A percentile compares a stretch with the other conserved stretches of the same genome.
Evolutionary conservation across 2,329 filamentous ascomycete species (phyloP).

Genomic region (Trichoderma sp.): DNA sequence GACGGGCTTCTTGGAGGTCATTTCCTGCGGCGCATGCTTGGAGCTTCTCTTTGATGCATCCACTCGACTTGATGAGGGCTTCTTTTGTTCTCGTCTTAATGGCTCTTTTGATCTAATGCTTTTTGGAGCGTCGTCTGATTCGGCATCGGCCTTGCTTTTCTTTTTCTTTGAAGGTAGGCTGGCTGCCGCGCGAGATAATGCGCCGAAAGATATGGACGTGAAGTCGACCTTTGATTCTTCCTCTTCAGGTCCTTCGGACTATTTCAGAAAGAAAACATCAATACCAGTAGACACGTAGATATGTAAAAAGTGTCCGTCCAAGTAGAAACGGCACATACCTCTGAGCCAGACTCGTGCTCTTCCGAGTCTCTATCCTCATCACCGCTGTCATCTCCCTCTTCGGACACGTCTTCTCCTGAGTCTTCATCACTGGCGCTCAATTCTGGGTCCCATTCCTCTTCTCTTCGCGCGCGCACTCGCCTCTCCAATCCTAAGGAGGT

Average conservation of each 20-base stretch:
- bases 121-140: conserved; percentile 38
- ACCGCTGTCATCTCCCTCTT: conserved; percentile 39
- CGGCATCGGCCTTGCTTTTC: conserved; percentile 37
- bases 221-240: conserved; percentile 49
- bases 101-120: not conserved
- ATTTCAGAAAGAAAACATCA: not conserved
- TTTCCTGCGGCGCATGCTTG: conserved; percentile 87
- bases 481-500: conserved; percentile 45
- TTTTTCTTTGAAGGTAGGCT: conserved; percentile 53
- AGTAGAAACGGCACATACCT: conserved; percentile 32
- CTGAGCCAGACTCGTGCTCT: conserved; percentile 34
- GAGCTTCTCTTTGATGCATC: conserved; percentile 53
- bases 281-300: not conserved
- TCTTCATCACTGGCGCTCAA: conserved; percentile 41
- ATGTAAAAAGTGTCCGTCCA: not conserved
- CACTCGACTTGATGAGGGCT: conserved; percentile 27
- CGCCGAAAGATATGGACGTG: conserved; percentile 79
- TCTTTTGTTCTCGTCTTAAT: conserved; percentile 5
- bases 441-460: conserved; percentile 50
- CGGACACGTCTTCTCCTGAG: conserved; percentile 37
- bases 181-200: conserved; percentile 84
- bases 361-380: conserved; percentile 39
- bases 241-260: conserved; percentile 37
- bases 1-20: conserved; percentile 82
- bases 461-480: conserved; percentile 49